These are phyloP conservation scores for Starmerella geochares DNA, from an alignment of 805 yeast genomes.

Conservation along the genomic window DNA sequence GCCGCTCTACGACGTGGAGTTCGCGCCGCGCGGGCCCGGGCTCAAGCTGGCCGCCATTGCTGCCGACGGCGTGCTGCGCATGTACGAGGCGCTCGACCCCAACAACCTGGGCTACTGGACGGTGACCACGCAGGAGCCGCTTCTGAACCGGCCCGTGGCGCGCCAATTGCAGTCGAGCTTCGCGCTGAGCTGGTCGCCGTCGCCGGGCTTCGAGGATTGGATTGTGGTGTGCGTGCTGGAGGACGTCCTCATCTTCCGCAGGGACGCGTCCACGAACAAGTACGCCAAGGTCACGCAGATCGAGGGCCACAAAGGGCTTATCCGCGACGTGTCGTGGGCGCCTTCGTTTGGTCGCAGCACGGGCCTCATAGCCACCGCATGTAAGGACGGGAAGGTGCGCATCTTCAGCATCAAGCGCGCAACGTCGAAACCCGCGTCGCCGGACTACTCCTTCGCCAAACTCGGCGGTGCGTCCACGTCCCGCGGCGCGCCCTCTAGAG, in stretches of 20 bases:
- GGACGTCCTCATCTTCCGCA: constrained; percentile 63
- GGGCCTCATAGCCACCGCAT: constrained; percentile 87
- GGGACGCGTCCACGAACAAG: constrained; percentile 40
- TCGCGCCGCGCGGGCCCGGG: constrained; percentile 79
- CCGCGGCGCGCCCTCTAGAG: background rate
- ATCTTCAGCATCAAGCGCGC: constrained; percentile 52
- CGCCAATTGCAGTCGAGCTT: constrained; percentile 76
- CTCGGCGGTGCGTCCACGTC: constrained; percentile 8
- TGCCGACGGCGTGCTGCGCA: constrained; percentile 72
- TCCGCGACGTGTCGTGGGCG: constrained; percentile 90
- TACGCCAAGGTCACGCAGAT: constrained; percentile 43
- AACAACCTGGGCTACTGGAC: constrained; percentile 80
- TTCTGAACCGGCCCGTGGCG: constrained; percentile 59
- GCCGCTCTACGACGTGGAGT: constrained; percentile 78
- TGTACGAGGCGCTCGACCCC: constrained; percentile 84
- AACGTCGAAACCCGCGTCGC: background rate
- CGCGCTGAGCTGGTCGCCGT: constrained; percentile 82
- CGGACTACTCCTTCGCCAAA: background rate
- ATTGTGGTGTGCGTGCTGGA: constrained; percentile 77
- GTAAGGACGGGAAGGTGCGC: constrained; percentile 87
- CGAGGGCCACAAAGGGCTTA: constrained; percentile 77
- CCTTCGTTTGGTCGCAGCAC: constrained; percentile 87
- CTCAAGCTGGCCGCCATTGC: constrained; percentile 78
- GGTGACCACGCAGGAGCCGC: constrained; percentile 54
- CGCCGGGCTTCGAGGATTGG: constrained; percentile 70